Percentiles rank a stretch among this genome's conserved stretches.
phyloP scores from a whole-genome alignment of 2,329 filamentous ascomycete species.

The Fusarium incarnatum region DNA sequence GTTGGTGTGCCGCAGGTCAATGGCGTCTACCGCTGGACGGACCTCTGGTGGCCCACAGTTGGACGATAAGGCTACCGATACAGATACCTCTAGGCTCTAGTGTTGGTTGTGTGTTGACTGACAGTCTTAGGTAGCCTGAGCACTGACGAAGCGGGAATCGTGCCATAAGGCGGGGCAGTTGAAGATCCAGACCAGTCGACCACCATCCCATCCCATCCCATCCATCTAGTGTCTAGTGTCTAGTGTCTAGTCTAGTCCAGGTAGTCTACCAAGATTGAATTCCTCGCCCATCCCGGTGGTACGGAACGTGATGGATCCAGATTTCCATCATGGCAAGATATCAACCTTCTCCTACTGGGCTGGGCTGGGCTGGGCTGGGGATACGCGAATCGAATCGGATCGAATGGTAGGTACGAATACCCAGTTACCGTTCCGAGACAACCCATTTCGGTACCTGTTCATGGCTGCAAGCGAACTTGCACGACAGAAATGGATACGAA shows the following conservation, averaged over 20 bases:
- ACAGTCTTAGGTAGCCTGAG: conserved; percentile 32
- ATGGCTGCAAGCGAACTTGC: conserved; percentile 10
- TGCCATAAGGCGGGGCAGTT: conserved; percentile 45
- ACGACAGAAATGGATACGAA: conserved; percentile 23
- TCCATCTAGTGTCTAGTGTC: background rate
- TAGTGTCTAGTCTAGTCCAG: too few species aligned
- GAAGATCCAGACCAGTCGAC: conserved; percentile 46
- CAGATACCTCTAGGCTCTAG: conserved; percentile 10
- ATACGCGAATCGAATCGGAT: conserved; percentile 32
- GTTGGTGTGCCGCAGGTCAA: conserved; percentile 28
- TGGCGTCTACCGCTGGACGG: conserved; percentile 34
- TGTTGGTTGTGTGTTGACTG: conserved; percentile 30
- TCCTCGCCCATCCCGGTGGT: conserved; percentile 43
- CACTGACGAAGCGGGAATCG: conserved; percentile 43
- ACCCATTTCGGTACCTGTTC: conserved; percentile 3
- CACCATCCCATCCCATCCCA: conserved; percentile 33
- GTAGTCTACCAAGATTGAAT: conserved; percentile 23
- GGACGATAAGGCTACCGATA: conserved; percentile 33
- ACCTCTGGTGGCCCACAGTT: conserved; percentile 21
- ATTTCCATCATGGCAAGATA: conserved; percentile 20
- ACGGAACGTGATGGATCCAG: conserved; percentile 43
- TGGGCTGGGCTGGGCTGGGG: background rate
- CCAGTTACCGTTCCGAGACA: conserved; percentile 27
- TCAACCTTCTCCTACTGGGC: background rate
- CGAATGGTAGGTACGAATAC: background rate